Percentiles rank a stretch among this genome's conserved stretches.
These are phyloP conservation scores for Poterioochromonas sp. DNA, from an alignment of 352 stramenopile species.

Conservation along the genomic window DNA sequence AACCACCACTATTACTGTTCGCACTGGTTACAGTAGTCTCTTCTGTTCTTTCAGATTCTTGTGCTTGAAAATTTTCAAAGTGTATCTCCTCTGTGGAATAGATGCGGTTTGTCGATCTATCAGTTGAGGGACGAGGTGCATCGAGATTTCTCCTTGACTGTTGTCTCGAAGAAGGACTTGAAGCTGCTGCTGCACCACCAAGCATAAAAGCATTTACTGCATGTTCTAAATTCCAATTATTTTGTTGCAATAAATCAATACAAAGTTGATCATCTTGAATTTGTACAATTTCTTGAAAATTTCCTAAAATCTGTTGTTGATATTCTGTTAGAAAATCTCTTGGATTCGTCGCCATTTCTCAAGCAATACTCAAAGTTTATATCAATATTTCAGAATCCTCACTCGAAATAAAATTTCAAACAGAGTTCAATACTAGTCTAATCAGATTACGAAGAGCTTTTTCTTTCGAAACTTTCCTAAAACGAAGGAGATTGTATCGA, in stretches of 20 bases:
- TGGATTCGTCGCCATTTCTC: neutral
- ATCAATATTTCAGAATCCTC: too few species aligned
- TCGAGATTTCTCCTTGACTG: neutral
- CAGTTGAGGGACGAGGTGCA: neutral
- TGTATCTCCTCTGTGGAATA: too few species aligned
- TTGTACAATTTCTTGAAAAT: constrained; percentile 10
- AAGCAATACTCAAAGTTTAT: neutral
- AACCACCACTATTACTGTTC: neutral
- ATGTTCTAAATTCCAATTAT: constrained; percentile 29
- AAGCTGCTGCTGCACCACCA: neutral
- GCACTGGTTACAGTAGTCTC: neutral
- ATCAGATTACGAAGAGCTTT: too few species aligned
- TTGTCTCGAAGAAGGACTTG: neutral
- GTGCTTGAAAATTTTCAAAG: too few species aligned
- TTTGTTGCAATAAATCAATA: neutral
- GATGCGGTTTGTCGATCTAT: neutral
- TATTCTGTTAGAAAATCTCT: neutral
- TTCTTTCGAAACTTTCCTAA: too few species aligned
- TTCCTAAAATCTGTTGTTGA: constrained; percentile 18
- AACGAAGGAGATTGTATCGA: too few species aligned
- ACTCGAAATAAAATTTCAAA: too few species aligned
- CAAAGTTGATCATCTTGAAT: neutral
- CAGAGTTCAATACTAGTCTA: too few species aligned
- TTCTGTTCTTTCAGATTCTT: too few species aligned
- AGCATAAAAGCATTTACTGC: constrained; percentile 7